Evolutionary conservation across 352 stramenopile species (phyloP).

Genomic region (Phytophthora agathidicida): DNA sequence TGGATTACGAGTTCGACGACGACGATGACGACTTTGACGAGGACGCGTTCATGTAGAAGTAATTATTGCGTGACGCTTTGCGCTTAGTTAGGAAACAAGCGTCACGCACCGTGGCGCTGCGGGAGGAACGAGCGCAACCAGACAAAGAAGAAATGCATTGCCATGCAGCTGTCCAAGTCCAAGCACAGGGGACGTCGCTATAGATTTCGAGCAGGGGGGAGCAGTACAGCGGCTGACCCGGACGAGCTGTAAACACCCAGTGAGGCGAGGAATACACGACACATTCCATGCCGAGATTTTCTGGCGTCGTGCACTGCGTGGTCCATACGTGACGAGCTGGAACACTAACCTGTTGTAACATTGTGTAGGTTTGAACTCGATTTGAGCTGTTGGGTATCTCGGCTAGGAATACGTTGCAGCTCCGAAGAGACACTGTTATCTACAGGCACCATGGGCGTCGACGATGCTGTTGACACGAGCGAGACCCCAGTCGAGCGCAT

Average conservation of each 20-base stretch:
- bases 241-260: constrained; percentile 28
- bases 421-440: constrained; percentile 26
- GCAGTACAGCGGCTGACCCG: constrained; percentile 11
- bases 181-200: constrained; percentile 18
- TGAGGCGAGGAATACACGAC: constrained; percentile 36
- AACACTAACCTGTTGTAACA: constrained; percentile 8
- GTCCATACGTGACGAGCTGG: not conserved
- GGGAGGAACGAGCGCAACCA: constrained; percentile 37
- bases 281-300: constrained; percentile 19
- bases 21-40: constrained; percentile 90
- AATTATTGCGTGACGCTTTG: constrained; percentile 66
- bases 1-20: constrained; percentile 95
- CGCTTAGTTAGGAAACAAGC: constrained; percentile 36
- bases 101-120: constrained; percentile 42
- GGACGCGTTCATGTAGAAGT: constrained; percentile 86
- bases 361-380: constrained; percentile 1
- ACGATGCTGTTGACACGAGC: not conserved
- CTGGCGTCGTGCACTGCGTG: constrained; percentile 4
- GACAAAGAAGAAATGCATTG: constrained; percentile 31
- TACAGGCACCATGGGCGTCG: constrained; percentile 7
- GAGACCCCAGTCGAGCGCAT: constrained; percentile 20
- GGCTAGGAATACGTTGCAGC: too few relatives aligned
- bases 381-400: too few relatives aligned
- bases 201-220: constrained; percentile 33
- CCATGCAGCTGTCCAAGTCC: constrained; percentile 10